These are phyloP conservation scores for Fraxinus quadrangulata DNA, from an alignment of 257 asterid genomes.

Conservation along the genomic window DNA sequence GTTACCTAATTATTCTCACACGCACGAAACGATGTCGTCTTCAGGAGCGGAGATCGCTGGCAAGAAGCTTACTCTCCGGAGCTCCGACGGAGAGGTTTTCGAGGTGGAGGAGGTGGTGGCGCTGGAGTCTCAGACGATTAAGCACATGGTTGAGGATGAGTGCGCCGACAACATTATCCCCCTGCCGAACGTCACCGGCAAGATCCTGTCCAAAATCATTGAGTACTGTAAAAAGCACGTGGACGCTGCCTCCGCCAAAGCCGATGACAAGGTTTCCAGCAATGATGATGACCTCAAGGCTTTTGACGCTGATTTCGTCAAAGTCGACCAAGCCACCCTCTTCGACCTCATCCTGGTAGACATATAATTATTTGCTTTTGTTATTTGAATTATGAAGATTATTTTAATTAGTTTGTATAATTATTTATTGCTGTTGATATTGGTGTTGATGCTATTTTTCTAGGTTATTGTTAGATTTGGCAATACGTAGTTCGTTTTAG, in stretches of 20 bases:
- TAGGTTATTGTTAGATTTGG: neutral
- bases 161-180: slow-evolving; percentile 7
- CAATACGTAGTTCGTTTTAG: neutral
- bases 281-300: slow-evolving; percentile 7
- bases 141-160: slow-evolving; percentile 10
- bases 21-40: slow-evolving; percentile 6
- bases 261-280: neutral
- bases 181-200: slow-evolving; percentile 10
- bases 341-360: slow-evolving; percentile 12
- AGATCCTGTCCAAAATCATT: slow-evolving; percentile 5
- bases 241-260: neutral
- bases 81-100: slow-evolving; percentile 5
- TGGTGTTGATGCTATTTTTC: neutral
- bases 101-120: slow-evolving; percentile 2
- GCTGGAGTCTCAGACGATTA: slow-evolving; percentile 11
- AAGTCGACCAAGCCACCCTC: neutral
- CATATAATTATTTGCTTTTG: neutral
- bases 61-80: slow-evolving; percentile 5
- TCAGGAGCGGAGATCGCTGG: slow-evolving; percentile 6
- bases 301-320: slow-evolving; percentile 3
- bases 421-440: neutral
- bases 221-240: slow-evolving; percentile 12
- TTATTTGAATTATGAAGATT: neutral
- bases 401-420: neutral
- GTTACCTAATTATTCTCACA: neutral